Conservation (phyloP, 108 stramenopile genomes). For the Pseudonitzschia multiseries region DNA sequence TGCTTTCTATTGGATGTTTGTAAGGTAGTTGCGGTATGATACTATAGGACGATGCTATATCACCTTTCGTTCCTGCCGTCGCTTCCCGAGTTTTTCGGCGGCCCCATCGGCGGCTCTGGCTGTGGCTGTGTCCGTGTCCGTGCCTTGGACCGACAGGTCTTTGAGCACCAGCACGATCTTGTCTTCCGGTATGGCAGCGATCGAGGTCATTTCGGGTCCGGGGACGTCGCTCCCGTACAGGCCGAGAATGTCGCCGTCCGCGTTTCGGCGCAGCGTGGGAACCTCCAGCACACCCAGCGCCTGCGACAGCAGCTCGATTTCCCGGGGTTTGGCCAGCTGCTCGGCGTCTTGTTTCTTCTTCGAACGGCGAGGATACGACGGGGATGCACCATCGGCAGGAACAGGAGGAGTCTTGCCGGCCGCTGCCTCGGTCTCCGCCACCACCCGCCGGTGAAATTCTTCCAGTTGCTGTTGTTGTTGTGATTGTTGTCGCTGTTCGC, state of each 20-base stretch:
- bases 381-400: not conserved
- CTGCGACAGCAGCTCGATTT: conserved; percentile 20
- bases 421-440: not conserved
- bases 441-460: conserved; percentile 1
- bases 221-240: conserved; percentile 28
- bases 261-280: conserved; percentile 35
- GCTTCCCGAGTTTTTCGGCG: not conserved
- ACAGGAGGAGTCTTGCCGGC: too few species aligned
- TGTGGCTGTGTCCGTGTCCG: too few species aligned
- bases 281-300: conserved; percentile 21
- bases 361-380: not conserved
- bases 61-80: not conserved
- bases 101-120: not conserved
- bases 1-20: too few species aligned
- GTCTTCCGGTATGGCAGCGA: conserved; percentile 24
- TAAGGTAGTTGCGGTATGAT: too few species aligned
- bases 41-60: not conserved
- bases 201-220: conserved; percentile 28
- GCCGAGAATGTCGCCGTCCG: conserved; percentile 31
- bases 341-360: too few species aligned
- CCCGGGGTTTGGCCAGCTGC: conserved; percentile 18
- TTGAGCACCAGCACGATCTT: conserved; percentile 36
- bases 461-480: not conserved
- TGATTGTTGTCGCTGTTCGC: not conserved
- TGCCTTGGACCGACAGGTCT: conserved; percentile 18